Evolutionary conservation across 106 monocot species (phyloP).

Genomic region (Dendrobium huoshanense): DNA sequence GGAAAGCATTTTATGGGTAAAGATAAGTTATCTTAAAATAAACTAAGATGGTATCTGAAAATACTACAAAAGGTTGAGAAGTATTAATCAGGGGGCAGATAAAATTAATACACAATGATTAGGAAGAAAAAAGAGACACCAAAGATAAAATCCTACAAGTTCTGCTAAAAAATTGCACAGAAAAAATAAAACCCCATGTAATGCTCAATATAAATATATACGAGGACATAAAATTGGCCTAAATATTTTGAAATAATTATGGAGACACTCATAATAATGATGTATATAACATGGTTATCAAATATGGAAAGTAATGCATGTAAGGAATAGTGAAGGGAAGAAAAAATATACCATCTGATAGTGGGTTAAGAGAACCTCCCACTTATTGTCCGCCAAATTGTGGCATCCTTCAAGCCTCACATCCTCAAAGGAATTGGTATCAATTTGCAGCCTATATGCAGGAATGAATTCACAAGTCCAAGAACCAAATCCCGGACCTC

Average conservation of each 20-base stretch:
- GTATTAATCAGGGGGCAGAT: not conserved
- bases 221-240: not conserved
- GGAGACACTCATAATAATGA: not conserved
- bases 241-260: not conserved
- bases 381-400: slow-evolving; percentile 51
- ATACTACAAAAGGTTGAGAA: not conserved
- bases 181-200: not conserved
- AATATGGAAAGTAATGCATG: not conserved
- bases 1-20: too few relatives aligned
- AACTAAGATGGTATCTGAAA: not conserved
- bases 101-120: not conserved
- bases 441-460: slow-evolving; percentile 64
- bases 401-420: slow-evolving; percentile 62
- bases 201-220: not conserved
- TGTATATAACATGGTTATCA: not conserved
- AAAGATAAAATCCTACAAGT: not conserved
- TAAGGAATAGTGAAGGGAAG: slow-evolving; percentile 13
- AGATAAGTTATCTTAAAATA: too few relatives aligned
- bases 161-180: too few relatives aligned
- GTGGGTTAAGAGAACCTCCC: slow-evolving; percentile 89
- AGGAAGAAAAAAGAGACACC: not conserved
- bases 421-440: slow-evolving; percentile 46
- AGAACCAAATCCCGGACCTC: slow-evolving; percentile 36
- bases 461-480: slow-evolving; percentile 66
- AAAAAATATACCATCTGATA: slow-evolving; percentile 86